phyloP scores from a whole-genome alignment of 495 filamentous ascomycete species.

The Aspergillus haitiensis region DNA sequence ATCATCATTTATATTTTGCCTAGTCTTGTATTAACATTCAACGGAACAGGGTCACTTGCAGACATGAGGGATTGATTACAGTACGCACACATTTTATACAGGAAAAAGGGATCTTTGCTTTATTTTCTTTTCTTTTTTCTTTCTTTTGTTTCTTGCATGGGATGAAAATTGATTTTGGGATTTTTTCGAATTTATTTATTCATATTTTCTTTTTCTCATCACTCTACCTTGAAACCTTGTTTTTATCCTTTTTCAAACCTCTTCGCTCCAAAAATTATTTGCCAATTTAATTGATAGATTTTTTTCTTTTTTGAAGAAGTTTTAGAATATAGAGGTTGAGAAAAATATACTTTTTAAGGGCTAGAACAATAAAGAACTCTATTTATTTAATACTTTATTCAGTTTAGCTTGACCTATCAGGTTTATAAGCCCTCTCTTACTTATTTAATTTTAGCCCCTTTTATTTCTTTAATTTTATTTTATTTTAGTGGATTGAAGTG shows the following conservation, averaged over 20 bases:
- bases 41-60: neutral
- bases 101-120: neutral
- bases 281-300: neutral
- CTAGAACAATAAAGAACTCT: too few species aligned
- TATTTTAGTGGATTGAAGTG: too few species aligned
- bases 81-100: neutral
- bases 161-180: neutral
- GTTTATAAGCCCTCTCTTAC: too few species aligned
- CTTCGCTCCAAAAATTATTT: neutral
- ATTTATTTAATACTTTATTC: too few species aligned
- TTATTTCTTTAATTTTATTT: too few species aligned
- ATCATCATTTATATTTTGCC: too few species aligned
- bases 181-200: neutral
- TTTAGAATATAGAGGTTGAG: too few species aligned
- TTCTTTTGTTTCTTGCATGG: slow-evolving; percentile 1
- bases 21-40: slow-evolving; percentile 1
- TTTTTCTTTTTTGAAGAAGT: neutral
- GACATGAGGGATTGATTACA: neutral
- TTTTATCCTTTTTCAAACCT: neutral
- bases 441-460: too few species aligned
- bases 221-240: neutral
- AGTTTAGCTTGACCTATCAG: too few species aligned
- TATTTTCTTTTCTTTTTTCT: slow-evolving; percentile 3
- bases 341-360: too few species aligned
- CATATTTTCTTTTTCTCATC: slow-evolving; percentile 2